Base-by-base conservation (phyloP, 2,329 filamentous ascomycete genomes). In the Cladophialophora yegresii region DNA sequence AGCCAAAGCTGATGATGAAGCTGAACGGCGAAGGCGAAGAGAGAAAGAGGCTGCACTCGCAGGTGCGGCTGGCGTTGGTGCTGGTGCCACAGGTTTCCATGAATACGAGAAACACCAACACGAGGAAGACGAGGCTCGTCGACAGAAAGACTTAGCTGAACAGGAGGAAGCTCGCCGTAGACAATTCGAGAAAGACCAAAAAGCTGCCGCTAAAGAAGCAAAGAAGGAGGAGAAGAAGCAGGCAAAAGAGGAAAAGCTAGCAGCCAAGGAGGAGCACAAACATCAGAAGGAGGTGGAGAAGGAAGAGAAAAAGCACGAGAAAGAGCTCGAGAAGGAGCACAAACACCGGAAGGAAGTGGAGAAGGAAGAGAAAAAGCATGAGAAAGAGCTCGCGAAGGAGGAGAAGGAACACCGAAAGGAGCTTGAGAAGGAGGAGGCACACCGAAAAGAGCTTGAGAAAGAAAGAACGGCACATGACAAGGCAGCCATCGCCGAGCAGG, bases 141-240 rank as follows among this genome's bases (percentile, higher is more conserved):
- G 66, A 45, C 66, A 68, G 53, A 64, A 70, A 40, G 63, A 69
- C 32, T 54, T 70, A 8, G 67, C 56, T 43, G 62, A 67, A 43
- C 67, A 69, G 43, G 62, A 67, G 49, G 66, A 56, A 12, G 66
- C 64, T 32, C 67, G 66, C 10, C 67, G 64, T 36, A 67, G 59
- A 45, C 64, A 69, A 30, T 67, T 55, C 32, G 67, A 65, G 32
- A 65, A 63, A 26, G 67, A 69, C 23, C 62, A 67, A 45, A 67
- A 65, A 40, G 62, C 62, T 8, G 64, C 67, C 7, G 58, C 65
- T 43, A 68, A 69, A 55, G 61, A 49, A 32, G 63, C 63, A 12
- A 58, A 59, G 49, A 69, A 66, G 33, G 62, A 65, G 36, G 62
- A 67, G 54, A 69, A 69, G 51, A 32, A 65, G 36, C 66, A 61